phyloP scores from a whole-genome alignment of 2,329 filamentous ascomycete species.

The Fusarium oxysporum region DNA sequence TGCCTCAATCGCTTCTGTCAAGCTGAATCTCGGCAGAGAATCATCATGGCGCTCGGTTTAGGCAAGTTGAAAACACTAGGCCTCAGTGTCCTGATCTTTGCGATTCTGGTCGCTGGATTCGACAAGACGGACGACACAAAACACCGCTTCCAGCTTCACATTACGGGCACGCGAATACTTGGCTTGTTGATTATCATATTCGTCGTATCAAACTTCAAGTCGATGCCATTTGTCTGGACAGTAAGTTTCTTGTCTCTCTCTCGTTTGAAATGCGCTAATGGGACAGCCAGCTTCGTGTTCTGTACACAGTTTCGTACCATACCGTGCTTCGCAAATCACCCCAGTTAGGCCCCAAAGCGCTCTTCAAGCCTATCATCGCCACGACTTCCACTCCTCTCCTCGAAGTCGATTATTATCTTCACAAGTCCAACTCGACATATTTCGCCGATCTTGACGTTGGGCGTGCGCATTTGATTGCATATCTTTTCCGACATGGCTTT shows the following conservation, averaged over 20 bases:
- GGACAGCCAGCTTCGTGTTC: not conserved
- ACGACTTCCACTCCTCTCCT: not conserved
- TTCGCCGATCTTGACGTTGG: constrained; percentile 17
- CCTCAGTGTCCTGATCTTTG: not conserved
- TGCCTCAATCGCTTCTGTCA: accelerated
- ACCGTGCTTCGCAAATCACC: not conserved
- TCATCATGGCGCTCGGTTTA: not conserved
- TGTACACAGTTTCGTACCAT: not conserved
- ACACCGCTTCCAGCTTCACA: not conserved
- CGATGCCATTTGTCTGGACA: not conserved
- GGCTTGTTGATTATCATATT: not conserved
- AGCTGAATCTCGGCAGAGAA: accelerated
- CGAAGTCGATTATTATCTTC: constrained; percentile 11
- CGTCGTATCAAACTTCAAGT: not conserved
- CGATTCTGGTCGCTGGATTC: not conserved
- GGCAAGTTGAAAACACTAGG: not conserved
- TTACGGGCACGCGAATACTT: not conserved
- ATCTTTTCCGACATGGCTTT: not conserved
- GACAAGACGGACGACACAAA: not conserved
- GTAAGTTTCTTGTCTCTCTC: no score
- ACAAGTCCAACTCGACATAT: constrained; percentile 17
- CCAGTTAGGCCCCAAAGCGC: not conserved
- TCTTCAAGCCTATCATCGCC: not conserved
- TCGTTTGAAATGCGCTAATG: not conserved
- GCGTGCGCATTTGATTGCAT: not conserved